phyloP scores from a whole-genome alignment of 2,329 filamentous ascomycete species.

The Fusarium torulosum region DNA sequence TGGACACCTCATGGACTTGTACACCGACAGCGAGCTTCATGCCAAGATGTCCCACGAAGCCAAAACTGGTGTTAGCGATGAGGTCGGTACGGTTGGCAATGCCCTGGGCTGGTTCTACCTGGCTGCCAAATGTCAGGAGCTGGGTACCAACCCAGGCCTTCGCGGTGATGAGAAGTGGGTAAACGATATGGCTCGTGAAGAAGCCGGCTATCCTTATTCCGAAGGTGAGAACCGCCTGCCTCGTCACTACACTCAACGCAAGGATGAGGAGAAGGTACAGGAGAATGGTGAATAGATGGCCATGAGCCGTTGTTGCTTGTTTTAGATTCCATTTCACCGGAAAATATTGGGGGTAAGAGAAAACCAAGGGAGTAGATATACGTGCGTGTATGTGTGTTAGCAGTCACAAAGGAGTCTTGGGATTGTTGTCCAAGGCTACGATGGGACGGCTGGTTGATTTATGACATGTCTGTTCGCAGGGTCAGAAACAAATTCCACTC shows the following conservation, averaged over 20 bases:
- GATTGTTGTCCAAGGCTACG: slow-evolving; percentile 28
- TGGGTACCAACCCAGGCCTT: slow-evolving; percentile 62
- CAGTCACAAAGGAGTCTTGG: slow-evolving; percentile 18
- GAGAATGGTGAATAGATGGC: slow-evolving; percentile 27
- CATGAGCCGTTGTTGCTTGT: not conserved
- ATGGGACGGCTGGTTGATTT: too few relatives aligned
- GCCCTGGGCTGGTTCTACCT: slow-evolving; percentile 82
- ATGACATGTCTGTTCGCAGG: too few relatives aligned
- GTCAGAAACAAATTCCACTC: slow-evolving; percentile 29
- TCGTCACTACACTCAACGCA: slow-evolving; percentile 46
- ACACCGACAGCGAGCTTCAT: slow-evolving; percentile 74
- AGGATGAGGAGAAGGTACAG: slow-evolving; percentile 19
- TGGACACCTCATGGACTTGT: slow-evolving; percentile 73
- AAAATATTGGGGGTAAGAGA: slow-evolving; percentile 4
- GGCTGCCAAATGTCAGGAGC: slow-evolving; percentile 73
- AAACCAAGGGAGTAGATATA: slow-evolving; percentile 15
- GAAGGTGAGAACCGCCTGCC: slow-evolving; percentile 73
- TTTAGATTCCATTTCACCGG: not conserved
- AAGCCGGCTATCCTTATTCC: slow-evolving; percentile 70
- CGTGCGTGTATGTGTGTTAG: slow-evolving; percentile 1
- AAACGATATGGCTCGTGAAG: slow-evolving; percentile 59
- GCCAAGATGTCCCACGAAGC: slow-evolving; percentile 75
- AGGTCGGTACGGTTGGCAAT: slow-evolving; percentile 85
- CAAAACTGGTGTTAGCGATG: slow-evolving; percentile 77
- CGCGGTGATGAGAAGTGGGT: slow-evolving; percentile 65